Base-by-base conservation (phyloP, 2,329 filamentous ascomycete genomes). In the Rhinocladiella similis region DNA sequence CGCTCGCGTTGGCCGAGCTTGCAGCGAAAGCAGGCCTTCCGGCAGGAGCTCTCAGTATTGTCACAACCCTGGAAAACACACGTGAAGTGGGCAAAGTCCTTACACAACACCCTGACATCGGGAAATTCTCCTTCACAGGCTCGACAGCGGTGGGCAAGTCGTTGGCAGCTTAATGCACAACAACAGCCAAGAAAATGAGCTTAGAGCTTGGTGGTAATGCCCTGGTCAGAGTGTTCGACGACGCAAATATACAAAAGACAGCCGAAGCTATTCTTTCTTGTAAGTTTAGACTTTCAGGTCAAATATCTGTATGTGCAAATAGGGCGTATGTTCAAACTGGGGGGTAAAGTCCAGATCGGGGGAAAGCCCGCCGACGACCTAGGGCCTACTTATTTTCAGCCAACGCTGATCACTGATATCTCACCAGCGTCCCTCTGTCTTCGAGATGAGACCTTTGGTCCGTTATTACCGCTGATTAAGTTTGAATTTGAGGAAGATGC, bases 291-390 rank as follows among this genome's bases (percentile, higher is more conserved):
- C 13, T 49, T 54, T 33, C 65, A 60, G 53, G 57, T 12, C 57
- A 60, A 18, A 52, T 42, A 2, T 60, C 47, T 36, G 45, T 53
- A 9, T 36, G 77, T 65, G 78, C 78, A 20, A 94, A 95, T 77
- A 81, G 90, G 29, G 83, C 94, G 62, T 92, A 88, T 71, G 82
- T 94, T 6, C 90, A 94, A 71, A 77, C n/a, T n/a, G n/a, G n/a
- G n/a, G n/a, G n/a, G n/a, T n/a, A n/a, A n/a, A n/a, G n/a, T n/a
- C n/a, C n/a, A n/a, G n/a, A n/a, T n/a, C n/a, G n/a, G n/a, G n/a
- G n/a, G n/a, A n/a, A n/a, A n/a, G n/a, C n/a, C n/a, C n/a, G n/a
- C n/a, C n/a, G n/a, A n/a, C n/a, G n/a, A n/a, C n/a, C n/a, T n/a
- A n/a, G n/a, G n/a, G n/a, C n/a, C n/a, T n/a, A n/a, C n/a, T n/a